Percentiles rank a stretch among this genome's conserved stretches.
Conservation (phyloP, 345 rosid species). For the Brassica juncea region DNA sequence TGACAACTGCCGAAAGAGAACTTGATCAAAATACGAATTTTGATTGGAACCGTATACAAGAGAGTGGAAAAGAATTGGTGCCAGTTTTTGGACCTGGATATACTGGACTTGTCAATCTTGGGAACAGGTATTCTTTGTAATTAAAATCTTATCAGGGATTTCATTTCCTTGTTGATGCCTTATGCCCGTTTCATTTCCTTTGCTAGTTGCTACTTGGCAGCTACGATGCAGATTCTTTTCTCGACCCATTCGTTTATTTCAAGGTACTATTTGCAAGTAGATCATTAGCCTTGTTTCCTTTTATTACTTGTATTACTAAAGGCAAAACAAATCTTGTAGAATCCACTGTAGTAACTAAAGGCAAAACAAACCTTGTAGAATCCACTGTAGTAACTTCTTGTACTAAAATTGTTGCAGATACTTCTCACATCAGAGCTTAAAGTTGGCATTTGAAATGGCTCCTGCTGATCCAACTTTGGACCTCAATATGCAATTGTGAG, state of each 20-base stretch:
- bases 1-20: conserved; percentile 99
- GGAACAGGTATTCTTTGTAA: conserved; percentile 70
- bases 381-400: conserved; percentile 22
- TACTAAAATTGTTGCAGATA: conserved; percentile 53
- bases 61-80: conserved; percentile 87
- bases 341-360: conserved; percentile 22
- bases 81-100: conserved; percentile 92
- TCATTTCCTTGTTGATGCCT: conserved; percentile 13
- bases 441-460: conserved; percentile 77
- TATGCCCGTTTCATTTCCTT: conserved; percentile 32
- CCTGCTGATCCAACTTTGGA: conserved; percentile 98
- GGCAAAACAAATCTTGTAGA: background rate
- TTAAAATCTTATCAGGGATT: conserved; percentile 2
- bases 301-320: conserved; percentile 16
- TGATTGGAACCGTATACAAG: conserved; percentile 99
- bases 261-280: conserved; percentile 49
- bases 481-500: conserved; percentile 95
- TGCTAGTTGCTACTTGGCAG: conserved; percentile 97
- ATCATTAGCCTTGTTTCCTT: conserved; percentile 20
- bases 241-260: conserved; percentile 68
- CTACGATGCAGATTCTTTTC: conserved; percentile 95
- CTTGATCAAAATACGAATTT: conserved; percentile 96
- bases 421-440: conserved; percentile 65
- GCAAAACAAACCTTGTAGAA: background rate
- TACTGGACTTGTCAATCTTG: conserved; percentile 96